Base-by-base conservation (phyloP, 2,329 filamentous ascomycete genomes). In the Penicillium sp. region DNA sequence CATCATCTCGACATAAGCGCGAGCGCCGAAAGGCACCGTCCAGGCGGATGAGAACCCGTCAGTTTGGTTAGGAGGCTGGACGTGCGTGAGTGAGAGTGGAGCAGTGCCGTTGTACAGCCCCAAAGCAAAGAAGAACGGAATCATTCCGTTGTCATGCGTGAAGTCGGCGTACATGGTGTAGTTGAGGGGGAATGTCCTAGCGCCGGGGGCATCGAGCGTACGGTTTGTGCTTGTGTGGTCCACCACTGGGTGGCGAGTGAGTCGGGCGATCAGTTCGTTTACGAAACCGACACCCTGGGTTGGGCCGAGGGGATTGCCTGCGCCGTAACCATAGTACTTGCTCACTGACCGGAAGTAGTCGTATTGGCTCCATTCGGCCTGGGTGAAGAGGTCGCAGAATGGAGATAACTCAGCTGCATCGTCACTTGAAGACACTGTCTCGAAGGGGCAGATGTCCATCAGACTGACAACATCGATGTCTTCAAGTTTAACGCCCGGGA, bases 1-100 rank as follows among this genome's bases (percentile, higher is more conserved):
- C 83, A 96, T 86, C 80, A 93, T 94, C 80, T 97, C 92, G 35
- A 97, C 84, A 71, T 95, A 96, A 73, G 91, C 83, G 51, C 92
- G 81, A 18, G 85, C 87, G 0, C 82, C 89, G 74, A 97, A 96
- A 0, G 92, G 89, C 18, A 96, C 90, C 0, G 85, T 84, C 87
- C 89, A 93, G 14, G 87, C 82, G 0, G 90, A 85, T 11, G 88
- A 87, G 71, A 85, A 96, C 3, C 90, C 90, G 35, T 83, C 79
- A 1, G 82, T 82, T 55, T 85, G 72, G 6, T 74, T 63, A 0
- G 83, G 78, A 42, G 81, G 76, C 75, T 81, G 61, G 13, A 70
- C 58, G 7, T 77, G 78, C 3, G 76, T 77, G 24, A 79, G 81
- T 2, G 82, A 79, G 24, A 88, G 75, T 11, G 81, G 77, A 14